A percentile compares a stretch with the other conserved stretches of the same genome.
Evolutionary conservation across 345 rosid genomes (phyloP).

Genomic region (Citrus hindsii): DNA sequence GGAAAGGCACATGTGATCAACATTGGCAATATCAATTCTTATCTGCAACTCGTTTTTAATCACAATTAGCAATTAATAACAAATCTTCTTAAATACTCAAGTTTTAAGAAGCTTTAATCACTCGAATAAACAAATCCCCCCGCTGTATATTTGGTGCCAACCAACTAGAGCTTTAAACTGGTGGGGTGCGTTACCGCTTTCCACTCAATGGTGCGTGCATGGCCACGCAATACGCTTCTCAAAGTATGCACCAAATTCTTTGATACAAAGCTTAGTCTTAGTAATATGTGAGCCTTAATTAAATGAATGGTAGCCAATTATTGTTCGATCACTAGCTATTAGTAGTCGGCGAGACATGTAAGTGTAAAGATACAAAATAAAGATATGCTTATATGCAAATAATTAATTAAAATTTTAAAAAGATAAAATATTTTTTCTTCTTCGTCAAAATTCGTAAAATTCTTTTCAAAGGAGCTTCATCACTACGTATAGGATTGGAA

Average conservation of each 20-base stretch:
- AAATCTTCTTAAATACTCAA: conserved; percentile 8
- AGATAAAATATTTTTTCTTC: not conserved
- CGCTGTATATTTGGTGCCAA: not conserved
- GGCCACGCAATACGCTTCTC: not conserved
- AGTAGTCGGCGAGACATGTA: conserved; percentile 8
- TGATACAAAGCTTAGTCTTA: too few relatives aligned
- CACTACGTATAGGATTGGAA: conserved; percentile 7
- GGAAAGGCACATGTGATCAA: conserved; percentile 10
- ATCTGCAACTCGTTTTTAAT: conserved; percentile 1
- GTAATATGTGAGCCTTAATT: too few relatives aligned
- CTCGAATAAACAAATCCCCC: conserved; percentile 5
- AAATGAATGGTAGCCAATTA: too few relatives aligned
- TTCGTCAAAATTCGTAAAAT: conserved; percentile 8
- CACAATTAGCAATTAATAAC: not conserved
- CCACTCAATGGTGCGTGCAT: not conserved
- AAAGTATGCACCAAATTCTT: not conserved
- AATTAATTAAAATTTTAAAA: not conserved
- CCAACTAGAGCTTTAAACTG: not conserved
- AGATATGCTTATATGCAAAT: not conserved
- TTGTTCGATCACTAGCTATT: too few relatives aligned
- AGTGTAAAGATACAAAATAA: not conserved
- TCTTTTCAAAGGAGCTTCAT: conserved; percentile 10
- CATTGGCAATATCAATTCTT: conserved; percentile 13
- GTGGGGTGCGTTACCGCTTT: not conserved
- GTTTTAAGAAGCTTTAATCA: not conserved